Evolutionary conservation across 441 rosid species (phyloP), one percentile per base, ranked within the genome.

Genomic region (Kokia cookei): DNA sequence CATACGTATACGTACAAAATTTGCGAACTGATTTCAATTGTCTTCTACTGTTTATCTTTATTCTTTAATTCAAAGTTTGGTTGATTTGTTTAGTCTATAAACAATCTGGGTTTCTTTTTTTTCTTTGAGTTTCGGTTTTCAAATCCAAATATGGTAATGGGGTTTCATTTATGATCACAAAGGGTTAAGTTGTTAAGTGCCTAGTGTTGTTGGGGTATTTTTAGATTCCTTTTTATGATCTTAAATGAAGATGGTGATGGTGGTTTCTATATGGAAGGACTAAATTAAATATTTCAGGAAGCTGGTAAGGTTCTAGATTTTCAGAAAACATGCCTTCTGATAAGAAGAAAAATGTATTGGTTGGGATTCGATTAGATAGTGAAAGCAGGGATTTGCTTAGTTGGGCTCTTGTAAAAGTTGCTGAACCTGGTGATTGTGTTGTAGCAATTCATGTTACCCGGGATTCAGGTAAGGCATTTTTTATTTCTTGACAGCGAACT

Each of bases 351-450:
- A 84, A 78, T 79, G 86, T 95, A 62, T 32, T 95, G 72, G 99
- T 91, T 69, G 98, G 93, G 62, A 80, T 93, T 69, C 82, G 78
- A 80, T 76, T 90, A 48, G 93, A 95, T 78, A 76, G 71, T 40
- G 76, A 78, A 32, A 83, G 96, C 79, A 84, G 86, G 84, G 92
- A 91, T 80, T 82, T 93, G 43, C 86, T 95, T 68, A 82, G 80
- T 75, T 91, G 96, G 97, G 88, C 93, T 75, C 78, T 95, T 73
- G 90, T 83, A 67, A 92, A 91, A 80, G 88, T 90, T 74, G 96
- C 98, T 60, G 83, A 91, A 69, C 91, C 91, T 35, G 99, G 96
- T 73, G 99, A 95, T 80, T 84, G 76, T 77, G 93, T 94, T 48
- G 57, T 91, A 79, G 96, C 87, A 35, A 71, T 90, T 77, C 97